Conservation (phyloP, 192 early-diverging fungal genomes). For the Coemansia sp. region DNA sequence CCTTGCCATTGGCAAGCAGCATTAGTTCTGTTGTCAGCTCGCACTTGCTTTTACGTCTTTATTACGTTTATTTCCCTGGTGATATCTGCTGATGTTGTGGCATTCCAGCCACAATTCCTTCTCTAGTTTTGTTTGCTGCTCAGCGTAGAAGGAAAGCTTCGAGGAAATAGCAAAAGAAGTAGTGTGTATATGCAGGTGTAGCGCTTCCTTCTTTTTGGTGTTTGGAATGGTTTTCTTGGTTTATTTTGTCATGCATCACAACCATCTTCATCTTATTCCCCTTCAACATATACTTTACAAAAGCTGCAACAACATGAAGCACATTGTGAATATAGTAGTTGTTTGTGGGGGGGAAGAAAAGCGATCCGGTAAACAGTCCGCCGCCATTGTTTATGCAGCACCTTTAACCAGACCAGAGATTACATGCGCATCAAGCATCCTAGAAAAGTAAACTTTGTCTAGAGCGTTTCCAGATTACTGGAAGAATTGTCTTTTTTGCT, state of each 20-base stretch:
- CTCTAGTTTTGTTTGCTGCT: not conserved
- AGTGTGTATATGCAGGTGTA: no score
- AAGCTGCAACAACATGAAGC: no score
- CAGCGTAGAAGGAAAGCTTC: not conserved
- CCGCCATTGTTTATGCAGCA: slow-evolving; percentile 9
- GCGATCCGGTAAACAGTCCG: slow-evolving; percentile 3
- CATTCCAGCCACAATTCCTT: not conserved
- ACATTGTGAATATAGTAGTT: no score
- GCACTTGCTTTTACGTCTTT: not conserved
- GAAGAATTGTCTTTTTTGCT: no score
- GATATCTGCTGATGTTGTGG: not conserved
- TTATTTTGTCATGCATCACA: not conserved
- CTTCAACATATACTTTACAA: not conserved
- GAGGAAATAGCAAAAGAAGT: no score
- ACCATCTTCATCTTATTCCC: not conserved
- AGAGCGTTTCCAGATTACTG: no score
- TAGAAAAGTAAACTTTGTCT: not conserved
- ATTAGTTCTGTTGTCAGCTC: not conserved
- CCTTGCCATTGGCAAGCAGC: not conserved
- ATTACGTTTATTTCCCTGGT: no score
- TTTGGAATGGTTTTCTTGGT: not conserved
- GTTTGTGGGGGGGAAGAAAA: not conserved
- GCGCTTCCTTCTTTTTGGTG: not conserved
- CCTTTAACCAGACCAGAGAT: not conserved
- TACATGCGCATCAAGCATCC: not conserved